Conservation (phyloP, 306 rosid genomes). For the Trifolium repens region DNA sequence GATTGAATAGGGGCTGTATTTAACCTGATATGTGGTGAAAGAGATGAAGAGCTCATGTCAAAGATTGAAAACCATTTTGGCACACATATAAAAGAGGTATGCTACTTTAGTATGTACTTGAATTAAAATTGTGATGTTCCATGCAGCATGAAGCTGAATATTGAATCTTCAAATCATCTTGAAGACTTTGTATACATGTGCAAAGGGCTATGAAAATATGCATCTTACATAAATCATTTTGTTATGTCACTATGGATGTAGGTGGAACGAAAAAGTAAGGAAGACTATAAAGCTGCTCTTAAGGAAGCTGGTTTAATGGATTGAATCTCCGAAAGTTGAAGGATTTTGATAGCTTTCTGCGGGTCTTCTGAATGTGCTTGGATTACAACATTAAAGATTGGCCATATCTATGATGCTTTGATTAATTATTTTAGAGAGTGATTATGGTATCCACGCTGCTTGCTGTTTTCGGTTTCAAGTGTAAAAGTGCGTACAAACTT, state of each 20-base stretch:
- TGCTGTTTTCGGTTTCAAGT: slow-evolving; percentile 4
- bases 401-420: background rate
- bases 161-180: slow-evolving; percentile 6
- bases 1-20: slow-evolving; percentile 62
- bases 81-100: slow-evolving; percentile 54
- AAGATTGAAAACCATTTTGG: slow-evolving; percentile 62
- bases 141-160: slow-evolving; percentile 7
- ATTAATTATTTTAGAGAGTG: slow-evolving; percentile 6
- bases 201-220: background rate
- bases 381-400: background rate
- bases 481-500: background rate
- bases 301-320: slow-evolving; percentile 63
- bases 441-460: slow-evolving; percentile 8
- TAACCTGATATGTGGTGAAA: slow-evolving; percentile 55
- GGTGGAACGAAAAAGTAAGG: slow-evolving; percentile 45
- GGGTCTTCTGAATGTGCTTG: slow-evolving; percentile 19
- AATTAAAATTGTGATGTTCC: background rate
- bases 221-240: slow-evolving; percentile 34
- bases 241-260: slow-evolving; percentile 35
- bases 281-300: slow-evolving; percentile 63
- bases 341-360: slow-evolving; percentile 15
- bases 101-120: slow-evolving; percentile 9
- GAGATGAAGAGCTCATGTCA: slow-evolving; percentile 47
- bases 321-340: slow-evolving; percentile 33
- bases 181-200: slow-evolving; percentile 4